Evolutionary conservation across 2,329 filamentous ascomycete species (phyloP), one percentile per base, ranked within the genome.

Genomic region (Hypoxylon sp.): DNA sequence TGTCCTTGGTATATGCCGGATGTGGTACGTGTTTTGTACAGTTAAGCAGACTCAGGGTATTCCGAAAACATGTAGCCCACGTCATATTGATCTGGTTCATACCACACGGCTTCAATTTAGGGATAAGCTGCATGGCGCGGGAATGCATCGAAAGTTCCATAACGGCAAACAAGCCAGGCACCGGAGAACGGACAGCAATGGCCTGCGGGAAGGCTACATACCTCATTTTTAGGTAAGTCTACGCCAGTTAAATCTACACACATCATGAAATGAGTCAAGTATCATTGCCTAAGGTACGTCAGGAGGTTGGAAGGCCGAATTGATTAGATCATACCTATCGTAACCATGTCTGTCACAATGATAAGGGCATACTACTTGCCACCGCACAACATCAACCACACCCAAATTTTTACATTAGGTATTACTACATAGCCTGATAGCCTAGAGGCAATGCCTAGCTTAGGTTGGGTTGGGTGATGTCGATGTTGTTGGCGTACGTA

Each of bases 111-210:
- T 46, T 54, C 30, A 27, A 30, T 41, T 27, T n/a, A 53, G 52
- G 55, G 61, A 61, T 64, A 61, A 58, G 61, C 65, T 61, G 61
- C 57, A 53, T 61, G 47, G 43, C 7, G 59, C 34, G 55, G 66
- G 60, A 66, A 69, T 69, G 60, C 50, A 61, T 60, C 51, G 56
- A 63, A 58, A 47, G 50, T 58, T 63, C 60, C 56, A 58, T 61
- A 19, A 56, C 27, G 32, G 61, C 57, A 69, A 69, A 66, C 58
- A 68, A 34, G 51, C 23, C 51, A 68, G 51, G 59, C 39, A 61
- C 51, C 29, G 51, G 51, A 48, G 25, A 55, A 46, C 6, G 29
- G 30, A 53, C 59, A 67, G 41, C 54, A 63, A 61, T 58, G 46
- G 53, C n/a, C 45, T 63, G 53, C 52, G 57, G 58, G 57, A 29